Evolutionary conservation across 805 yeast species (phyloP), one percentile per base, ranked within the genome.

Genomic region (Kazachstania bromeliacearum): DNA sequence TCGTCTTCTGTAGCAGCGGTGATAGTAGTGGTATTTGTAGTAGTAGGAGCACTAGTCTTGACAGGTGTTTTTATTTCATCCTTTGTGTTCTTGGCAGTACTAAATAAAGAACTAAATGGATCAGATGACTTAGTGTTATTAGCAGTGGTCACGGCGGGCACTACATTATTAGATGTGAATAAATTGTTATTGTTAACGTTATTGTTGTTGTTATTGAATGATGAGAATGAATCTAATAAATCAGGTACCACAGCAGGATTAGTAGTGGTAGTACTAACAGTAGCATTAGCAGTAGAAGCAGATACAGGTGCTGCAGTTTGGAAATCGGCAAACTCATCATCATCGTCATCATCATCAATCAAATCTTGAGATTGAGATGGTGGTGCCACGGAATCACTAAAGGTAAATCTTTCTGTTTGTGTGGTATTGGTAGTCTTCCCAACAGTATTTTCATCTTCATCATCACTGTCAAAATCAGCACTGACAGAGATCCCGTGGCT

Each of bases 271-370:
- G 28, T 29, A 31, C 54, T 56, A 14, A 62, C 59, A 9, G 79
- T 77, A 5, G 73, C 75, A 10, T 85, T 79, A 39, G 67, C 12
- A 14, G 24, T 18, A 15, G 35, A 42, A 12, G 23, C 28, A 33
- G 55, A 56, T 13, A 62, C 59, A 7, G 80, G 77, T 4, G 72
- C 75, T 9, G 85, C 81, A 40, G 68, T 61, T 57, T 82, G 89
- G 68, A 82, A 82, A 45, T 82, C 92, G 44, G 81, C 85, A 54
- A 83, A 83, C 28, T 82, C 92, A 44, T 80, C 85, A 37, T 76
- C 85, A 38, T 71, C 74, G 20, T 72, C 82, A 7, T 69, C 75
- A 13, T 22, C 25, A 12, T 22, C 25, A 8, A 22, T 8, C 25
- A 22, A 12, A 12, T 12, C 25, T 13, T 26, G 29, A 16, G 37